Evolutionary conservation across 148 eudicot species (phyloP).

Genomic region (Rhododendron mucronatum): DNA sequence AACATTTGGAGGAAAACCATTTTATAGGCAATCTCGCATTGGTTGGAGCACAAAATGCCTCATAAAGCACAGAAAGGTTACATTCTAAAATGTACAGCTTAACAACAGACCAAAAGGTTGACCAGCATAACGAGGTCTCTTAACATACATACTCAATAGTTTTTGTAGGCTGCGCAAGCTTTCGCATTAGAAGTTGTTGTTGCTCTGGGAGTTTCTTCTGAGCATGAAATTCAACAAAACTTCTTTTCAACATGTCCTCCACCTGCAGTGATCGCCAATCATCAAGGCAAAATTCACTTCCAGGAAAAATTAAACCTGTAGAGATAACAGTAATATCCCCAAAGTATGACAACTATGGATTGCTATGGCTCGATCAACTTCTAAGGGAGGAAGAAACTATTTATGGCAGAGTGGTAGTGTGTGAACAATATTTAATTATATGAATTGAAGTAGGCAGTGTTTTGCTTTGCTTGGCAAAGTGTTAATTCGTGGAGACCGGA

Average conservation of each 20-base stretch:
- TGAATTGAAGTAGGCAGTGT: neutral
- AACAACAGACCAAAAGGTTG: neutral
- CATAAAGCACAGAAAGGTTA: neutral
- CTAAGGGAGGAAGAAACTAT: neutral
- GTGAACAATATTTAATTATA: neutral
- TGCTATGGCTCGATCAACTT: neutral
- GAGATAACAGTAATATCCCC: neutral
- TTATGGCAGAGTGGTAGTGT: neutral
- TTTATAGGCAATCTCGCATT: neutral
- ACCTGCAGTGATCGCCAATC: constrained; percentile 43
- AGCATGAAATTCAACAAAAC: constrained; percentile 99
- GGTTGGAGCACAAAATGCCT: neutral
- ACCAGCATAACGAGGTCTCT: neutral
- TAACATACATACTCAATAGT: constrained; percentile 61
- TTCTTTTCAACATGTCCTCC: constrained; percentile 99
- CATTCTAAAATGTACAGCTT: neutral
- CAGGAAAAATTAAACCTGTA: neutral
- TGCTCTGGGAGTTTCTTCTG: constrained; percentile 95
- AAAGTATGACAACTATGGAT: neutral
- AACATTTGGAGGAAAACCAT: neutral
- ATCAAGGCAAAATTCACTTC: constrained; percentile 8
- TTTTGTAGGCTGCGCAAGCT: constrained; percentile 86
- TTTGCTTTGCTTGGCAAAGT: neutral
- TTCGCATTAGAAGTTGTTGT: constrained; percentile 75
- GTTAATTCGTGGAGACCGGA: neutral